Evolutionary conservation across 2,329 filamentous ascomycete species (phyloP).

Genomic region (Orbilia quercus): DNA sequence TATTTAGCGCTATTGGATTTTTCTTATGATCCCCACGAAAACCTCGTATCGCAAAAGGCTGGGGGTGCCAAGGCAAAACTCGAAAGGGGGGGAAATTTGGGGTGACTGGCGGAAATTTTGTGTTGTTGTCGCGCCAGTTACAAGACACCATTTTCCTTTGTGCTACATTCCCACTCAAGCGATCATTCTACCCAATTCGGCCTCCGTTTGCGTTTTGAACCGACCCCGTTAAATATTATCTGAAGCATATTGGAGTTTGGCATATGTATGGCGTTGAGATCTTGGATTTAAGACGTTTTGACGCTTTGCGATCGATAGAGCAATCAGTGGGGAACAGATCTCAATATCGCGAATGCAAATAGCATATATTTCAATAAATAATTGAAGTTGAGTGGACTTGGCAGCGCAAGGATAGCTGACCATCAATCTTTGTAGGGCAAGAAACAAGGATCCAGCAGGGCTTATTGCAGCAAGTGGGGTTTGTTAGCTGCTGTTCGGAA

Average conservation of each 20-base stretch:
- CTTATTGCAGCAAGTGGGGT: neutral
- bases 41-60: neutral
- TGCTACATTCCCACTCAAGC: constrained; percentile 34
- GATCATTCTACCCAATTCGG: constrained; percentile 28
- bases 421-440: neutral
- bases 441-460: constrained; percentile 2
- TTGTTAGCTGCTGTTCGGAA: neutral
- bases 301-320: too few species aligned
- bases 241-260: neutral
- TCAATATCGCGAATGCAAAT: too few species aligned
- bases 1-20: neutral
- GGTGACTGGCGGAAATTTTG: constrained; percentile 4
- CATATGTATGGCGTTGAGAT: too few species aligned
- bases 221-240: constrained; percentile 2
- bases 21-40: neutral
- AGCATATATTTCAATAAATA: too few species aligned
- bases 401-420: neutral
- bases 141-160: constrained; percentile 9
- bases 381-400: neutral
- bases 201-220: neutral
- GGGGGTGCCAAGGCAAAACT: neutral
- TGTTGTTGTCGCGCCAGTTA: constrained; percentile 16
- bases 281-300: too few species aligned
- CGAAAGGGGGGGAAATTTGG: neutral
- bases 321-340: too few species aligned